A percentile compares a stretch with the other conserved stretches of the same genome.
These are phyloP conservation scores for Vararia minispora DNA, from an alignment of 768 basidiomycete species.

Conservation along the genomic window DNA sequence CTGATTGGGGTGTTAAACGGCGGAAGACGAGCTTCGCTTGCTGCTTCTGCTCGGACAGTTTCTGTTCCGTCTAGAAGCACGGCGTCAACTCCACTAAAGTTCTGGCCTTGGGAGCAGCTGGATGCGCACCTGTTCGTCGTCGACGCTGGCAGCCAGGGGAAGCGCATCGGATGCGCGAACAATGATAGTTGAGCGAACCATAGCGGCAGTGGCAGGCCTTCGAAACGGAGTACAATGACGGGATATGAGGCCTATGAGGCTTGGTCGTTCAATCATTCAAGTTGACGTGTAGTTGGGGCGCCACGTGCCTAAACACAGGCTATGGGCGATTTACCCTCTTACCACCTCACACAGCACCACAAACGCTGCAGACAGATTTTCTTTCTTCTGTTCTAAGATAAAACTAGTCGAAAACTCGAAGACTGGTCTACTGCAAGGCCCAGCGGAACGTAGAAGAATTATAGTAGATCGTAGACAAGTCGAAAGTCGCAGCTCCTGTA, in stretches of 20 bases:
- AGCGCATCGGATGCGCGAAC: slow-evolving; percentile 80
- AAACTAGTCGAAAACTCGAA: background rate
- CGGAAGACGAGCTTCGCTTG: slow-evolving; percentile 96
- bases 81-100: slow-evolving; percentile 4
- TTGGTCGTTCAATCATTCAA: no score
- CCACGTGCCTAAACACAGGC: no score
- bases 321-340: no score
- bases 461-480: background rate
- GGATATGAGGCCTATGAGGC: no score
- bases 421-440: background rate
- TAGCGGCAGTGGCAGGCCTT: slow-evolving; percentile 19
- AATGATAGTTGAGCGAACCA: slow-evolving; percentile 84
- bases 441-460: background rate
- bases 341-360: background rate
- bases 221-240: no score
- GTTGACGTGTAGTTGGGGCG: no score
- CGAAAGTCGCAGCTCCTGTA: no score
- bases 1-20: slow-evolving; percentile 86
- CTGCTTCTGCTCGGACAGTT: slow-evolving; percentile 95
- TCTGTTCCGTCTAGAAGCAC: slow-evolving; percentile 69
- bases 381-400: background rate
- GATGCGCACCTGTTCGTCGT: slow-evolving; percentile 80
- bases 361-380: background rate
- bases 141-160: slow-evolving; percentile 90
- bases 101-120: background rate